Percentiles rank a stretch among this genome's conserved stretches.
phyloP scores from a whole-genome alignment of 2,329 filamentous ascomycete species.

The Bipolaris gigantea region DNA sequence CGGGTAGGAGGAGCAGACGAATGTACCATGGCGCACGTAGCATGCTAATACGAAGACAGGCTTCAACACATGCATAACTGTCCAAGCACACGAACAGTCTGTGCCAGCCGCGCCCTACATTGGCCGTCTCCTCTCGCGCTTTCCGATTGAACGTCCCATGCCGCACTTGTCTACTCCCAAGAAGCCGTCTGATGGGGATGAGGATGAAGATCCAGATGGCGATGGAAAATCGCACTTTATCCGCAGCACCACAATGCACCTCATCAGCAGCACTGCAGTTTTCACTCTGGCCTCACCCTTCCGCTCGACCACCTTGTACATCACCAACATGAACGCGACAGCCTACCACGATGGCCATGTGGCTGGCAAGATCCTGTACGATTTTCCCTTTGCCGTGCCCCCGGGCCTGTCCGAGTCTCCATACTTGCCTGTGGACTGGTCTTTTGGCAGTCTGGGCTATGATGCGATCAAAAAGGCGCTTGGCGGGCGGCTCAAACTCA shows the following conservation, averaged over 20 bases:
- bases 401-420: slow-evolving; percentile 75
- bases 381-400: slow-evolving; percentile 72
- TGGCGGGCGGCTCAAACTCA: slow-evolving; percentile 76
- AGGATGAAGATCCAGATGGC: slow-evolving; percentile 39
- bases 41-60: slow-evolving; percentile 48
- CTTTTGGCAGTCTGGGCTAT: slow-evolving; percentile 75
- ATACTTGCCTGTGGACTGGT: slow-evolving; percentile 79
- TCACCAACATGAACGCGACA: slow-evolving; percentile 80
- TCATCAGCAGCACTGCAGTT: slow-evolving; percentile 81
- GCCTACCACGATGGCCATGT: slow-evolving; percentile 82
- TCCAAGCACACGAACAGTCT: slow-evolving; percentile 70
- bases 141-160: slow-evolving; percentile 71
- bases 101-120: slow-evolving; percentile 74
- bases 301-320: slow-evolving; percentile 68
- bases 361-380: slow-evolving; percentile 76
- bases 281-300: slow-evolving; percentile 84
- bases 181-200: slow-evolving; percentile 46
- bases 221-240: slow-evolving; percentile 69
- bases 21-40: not conserved
- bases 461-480: slow-evolving; percentile 78
- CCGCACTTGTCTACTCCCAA: slow-evolving; percentile 65
- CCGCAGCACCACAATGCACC: slow-evolving; percentile 79
- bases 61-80: slow-evolving; percentile 76
- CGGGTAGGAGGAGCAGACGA: slow-evolving; percentile 56
- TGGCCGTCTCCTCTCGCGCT: slow-evolving; percentile 70